A percentile compares a stretch with the other conserved stretches of the same genome.
These are phyloP conservation scores for Chondrostereum purpureum DNA, from an alignment of 1,284 basidiomycete species.

Conservation along the genomic window DNA sequence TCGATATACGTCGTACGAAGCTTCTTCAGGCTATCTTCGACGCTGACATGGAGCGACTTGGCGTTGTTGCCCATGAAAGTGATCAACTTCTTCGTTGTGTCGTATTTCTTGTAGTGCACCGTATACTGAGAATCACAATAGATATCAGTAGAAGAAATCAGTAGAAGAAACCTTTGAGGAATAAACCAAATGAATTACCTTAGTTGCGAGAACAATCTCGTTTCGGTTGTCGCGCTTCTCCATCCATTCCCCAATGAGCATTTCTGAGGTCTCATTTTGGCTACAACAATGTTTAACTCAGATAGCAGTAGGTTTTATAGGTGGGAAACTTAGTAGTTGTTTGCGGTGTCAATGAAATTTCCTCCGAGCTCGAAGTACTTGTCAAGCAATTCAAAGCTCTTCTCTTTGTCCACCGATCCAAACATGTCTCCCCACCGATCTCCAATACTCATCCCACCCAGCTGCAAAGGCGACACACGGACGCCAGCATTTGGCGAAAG, in stretches of 20 bases:
- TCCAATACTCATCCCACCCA: conserved; percentile 46
- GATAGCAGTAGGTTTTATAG: not conserved
- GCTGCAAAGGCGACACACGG: conserved; percentile 39
- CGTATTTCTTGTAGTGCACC: conserved; percentile 19
- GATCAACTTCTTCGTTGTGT: conserved; percentile 25
- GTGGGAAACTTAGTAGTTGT: conserved; percentile 12
- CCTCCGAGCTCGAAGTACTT: conserved; percentile 8
- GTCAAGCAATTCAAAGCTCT: conserved; percentile 31
- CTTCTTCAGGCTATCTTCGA: conserved; percentile 46
- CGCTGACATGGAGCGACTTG: conserved; percentile 38
- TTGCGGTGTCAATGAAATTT: conserved; percentile 13
- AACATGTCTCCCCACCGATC: conserved; percentile 29
- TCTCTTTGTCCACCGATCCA: conserved; percentile 18
- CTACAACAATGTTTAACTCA: not conserved
- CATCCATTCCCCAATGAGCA: conserved; percentile 12
- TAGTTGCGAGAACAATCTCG: conserved; percentile 12
- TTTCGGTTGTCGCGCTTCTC: conserved; percentile 10
- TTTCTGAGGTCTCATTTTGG: conserved; percentile 11
- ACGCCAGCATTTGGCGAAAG: conserved; percentile 33
- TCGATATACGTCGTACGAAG: conserved; percentile 51
- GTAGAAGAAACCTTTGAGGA: not conserved
- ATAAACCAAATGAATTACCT: no score
- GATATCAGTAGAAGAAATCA: not conserved
- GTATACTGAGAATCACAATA: not conserved
- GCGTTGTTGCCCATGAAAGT: conserved; percentile 42